Conservation (phyloP, 1,284 basidiomycete species). For the Ganoderma multipileum region DNA sequence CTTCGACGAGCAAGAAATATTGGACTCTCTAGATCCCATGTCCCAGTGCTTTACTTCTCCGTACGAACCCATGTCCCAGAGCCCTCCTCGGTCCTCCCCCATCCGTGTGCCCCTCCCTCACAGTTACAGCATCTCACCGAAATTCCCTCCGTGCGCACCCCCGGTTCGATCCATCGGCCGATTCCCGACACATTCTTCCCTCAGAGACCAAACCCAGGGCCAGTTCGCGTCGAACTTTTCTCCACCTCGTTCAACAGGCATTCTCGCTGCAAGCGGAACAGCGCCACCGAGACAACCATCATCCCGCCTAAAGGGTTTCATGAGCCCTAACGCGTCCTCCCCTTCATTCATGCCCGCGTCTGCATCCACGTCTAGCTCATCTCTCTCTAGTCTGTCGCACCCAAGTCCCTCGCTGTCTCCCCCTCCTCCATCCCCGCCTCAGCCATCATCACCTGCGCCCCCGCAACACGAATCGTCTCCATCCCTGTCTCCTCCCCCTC, state of each 20-base stretch:
- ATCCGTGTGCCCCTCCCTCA: background rate
- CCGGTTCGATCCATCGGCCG: background rate
- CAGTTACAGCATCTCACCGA: too few species aligned
- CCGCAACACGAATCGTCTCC: background rate
- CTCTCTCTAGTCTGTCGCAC: slow-evolving; percentile 4
- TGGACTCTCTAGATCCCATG: slow-evolving; percentile 3
- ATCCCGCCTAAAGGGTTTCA: background rate
- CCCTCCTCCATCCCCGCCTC: background rate
- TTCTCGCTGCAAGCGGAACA: background rate
- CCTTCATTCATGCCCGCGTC: background rate
- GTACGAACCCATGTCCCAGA: background rate
- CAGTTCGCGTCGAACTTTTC: background rate
- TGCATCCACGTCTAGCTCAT: background rate
- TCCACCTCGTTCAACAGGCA: background rate
- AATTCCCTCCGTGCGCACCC: background rate
- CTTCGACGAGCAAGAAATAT: slow-evolving; percentile 27
- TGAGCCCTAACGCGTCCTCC: background rate
- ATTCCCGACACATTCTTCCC: background rate
- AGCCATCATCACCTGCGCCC: background rate
- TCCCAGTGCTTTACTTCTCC: slow-evolving; percentile 4
- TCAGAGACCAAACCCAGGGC: background rate
- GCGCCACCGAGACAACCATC: background rate
- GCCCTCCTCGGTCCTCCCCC: background rate
- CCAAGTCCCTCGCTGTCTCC: background rate
- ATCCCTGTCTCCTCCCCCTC: background rate